Percentiles rank a stretch among this genome's conserved stretches.
Conservation (phyloP, 257 asterid species). For the Plectranthus barbatus region DNA sequence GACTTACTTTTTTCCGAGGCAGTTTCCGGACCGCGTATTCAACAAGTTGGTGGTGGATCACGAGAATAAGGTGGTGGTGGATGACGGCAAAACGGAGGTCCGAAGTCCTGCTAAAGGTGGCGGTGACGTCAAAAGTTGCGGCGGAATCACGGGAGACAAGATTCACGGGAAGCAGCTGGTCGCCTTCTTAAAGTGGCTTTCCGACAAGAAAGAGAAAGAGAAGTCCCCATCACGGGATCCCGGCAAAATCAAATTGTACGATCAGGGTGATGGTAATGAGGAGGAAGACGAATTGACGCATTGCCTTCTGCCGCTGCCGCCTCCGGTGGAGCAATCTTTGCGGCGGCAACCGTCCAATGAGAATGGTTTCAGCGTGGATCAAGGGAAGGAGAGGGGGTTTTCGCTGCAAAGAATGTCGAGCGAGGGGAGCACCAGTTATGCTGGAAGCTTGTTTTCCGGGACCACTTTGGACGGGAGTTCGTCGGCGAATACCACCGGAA, state of each 20-base stretch:
- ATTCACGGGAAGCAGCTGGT: constrained; percentile 68
- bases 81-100: constrained; percentile 17
- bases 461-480: constrained; percentile 78
- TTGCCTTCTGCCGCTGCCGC: constrained; percentile 33
- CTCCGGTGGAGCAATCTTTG: constrained; percentile 21
- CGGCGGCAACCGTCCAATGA: constrained; percentile 30
- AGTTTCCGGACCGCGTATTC: constrained; percentile 62
- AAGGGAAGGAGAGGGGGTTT: constrained; percentile 33
- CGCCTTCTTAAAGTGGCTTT: constrained; percentile 50
- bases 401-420: constrained; percentile 68
- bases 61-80: constrained; percentile 48
- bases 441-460: constrained; percentile 69
- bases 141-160: constrained; percentile 50
- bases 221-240: constrained; percentile 24
- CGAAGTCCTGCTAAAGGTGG: not conserved
- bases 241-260: constrained; percentile 42
- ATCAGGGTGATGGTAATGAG: no score
- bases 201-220: constrained; percentile 47
- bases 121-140: constrained; percentile 1
- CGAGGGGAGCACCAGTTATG: constrained; percentile 69
- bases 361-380: constrained; percentile 28
- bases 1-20: constrained; percentile 81
- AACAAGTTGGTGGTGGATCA: constrained; percentile 47
- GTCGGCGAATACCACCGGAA: constrained; percentile 39
- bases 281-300: no score